Evolutionary conservation across 805 yeast genomes (phyloP), one percentile per base, ranked within the genome.

Genomic region (Sungouiella blattae): DNA sequence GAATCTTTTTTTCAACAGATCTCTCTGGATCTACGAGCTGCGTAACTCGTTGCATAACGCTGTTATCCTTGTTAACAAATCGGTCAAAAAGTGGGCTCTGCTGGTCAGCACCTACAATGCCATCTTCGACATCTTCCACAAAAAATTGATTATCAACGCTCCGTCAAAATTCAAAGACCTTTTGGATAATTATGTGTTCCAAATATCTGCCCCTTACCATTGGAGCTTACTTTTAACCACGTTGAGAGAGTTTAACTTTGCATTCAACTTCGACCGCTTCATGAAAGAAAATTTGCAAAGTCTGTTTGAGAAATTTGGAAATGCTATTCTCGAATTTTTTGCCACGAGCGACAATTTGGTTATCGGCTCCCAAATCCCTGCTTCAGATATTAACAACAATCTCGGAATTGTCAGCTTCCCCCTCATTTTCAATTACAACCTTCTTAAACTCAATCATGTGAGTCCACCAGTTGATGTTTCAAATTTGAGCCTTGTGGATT

Each of bases 401-500:
- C 53, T 77, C 34, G 79, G 80, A 1, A 62, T 76, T 17, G 60
- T 75, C 11, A 55, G 73, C 7, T 62, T 73, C 39, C 82, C 83
- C 0, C 44, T 76, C 22, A 49, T 76, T 6, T 65, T 73, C 49
- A 57, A 46, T 40, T 55, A 41, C 39, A 61, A 26, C 29, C 68
- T 66, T 35, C 47, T 60, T n/a, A 45, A 51, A 9, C 54, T 57
- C 27, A 46, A 63, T 16, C 29, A 24, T 20, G 31, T 32, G 9
- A 26, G 33, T 3, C 18, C 32, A 1, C 12, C 30, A 12, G 20
- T 33, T n/a, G 32, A 25, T 3, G 31, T 26, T 26, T 11, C 18
- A 5, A 50, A 54, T 21, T 49, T 63, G 27, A 52, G 51, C 30
- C 34, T 46, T 4, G 28, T 43, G 11, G 63, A 62, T 29, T 33